phyloP scores from a whole-genome alignment of 2,329 filamentous ascomycete species.

The Stagonosporopsis vannaccii region DNA sequence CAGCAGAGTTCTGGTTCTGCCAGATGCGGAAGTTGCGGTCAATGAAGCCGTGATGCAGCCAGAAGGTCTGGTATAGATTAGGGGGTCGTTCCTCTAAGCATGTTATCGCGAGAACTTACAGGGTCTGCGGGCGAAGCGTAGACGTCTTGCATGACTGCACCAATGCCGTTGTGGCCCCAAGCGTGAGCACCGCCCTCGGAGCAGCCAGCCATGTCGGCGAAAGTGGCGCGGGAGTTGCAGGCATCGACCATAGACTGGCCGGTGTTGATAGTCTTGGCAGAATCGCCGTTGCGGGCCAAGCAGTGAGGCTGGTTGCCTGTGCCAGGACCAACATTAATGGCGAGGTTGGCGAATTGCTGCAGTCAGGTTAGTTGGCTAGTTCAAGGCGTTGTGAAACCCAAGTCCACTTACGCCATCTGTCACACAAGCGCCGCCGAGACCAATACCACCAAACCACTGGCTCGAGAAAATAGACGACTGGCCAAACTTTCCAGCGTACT shows the following conservation, averaged over 20 bases:
- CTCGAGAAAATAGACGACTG: constrained; percentile 42
- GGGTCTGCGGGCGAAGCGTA: constrained; percentile 45
- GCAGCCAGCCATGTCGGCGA: constrained; percentile 40
- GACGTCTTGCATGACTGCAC: constrained; percentile 44
- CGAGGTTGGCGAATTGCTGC: constrained; percentile 44
- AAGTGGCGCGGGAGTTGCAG: constrained; percentile 37
- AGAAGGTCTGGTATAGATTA: constrained; percentile 46
- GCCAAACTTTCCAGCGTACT: constrained; percentile 41
- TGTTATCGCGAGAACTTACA: background rate
- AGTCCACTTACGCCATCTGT: constrained; percentile 44
- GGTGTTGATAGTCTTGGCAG: constrained; percentile 35
- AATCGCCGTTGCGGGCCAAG: constrained; percentile 41
- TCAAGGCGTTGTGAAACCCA: background rate
- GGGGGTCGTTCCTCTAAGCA: background rate
- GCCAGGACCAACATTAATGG: constrained; percentile 43
- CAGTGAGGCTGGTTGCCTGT: constrained; percentile 40
- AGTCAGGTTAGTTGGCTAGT: constrained; percentile 14
- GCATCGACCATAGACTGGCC: constrained; percentile 39
- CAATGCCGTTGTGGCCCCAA: constrained; percentile 48
- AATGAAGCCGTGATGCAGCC: constrained; percentile 58
- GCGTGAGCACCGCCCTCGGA: constrained; percentile 42
- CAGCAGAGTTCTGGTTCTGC: constrained; percentile 48
- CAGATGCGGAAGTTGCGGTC: constrained; percentile 61
- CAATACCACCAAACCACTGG: constrained; percentile 37
- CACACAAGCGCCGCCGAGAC: constrained; percentile 38